Percentiles rank a stretch among this genome's conserved stretches.
Evolutionary conservation across 2,329 filamentous ascomycete species (phyloP).

Genomic region (Cytospora leucostoma): DNA sequence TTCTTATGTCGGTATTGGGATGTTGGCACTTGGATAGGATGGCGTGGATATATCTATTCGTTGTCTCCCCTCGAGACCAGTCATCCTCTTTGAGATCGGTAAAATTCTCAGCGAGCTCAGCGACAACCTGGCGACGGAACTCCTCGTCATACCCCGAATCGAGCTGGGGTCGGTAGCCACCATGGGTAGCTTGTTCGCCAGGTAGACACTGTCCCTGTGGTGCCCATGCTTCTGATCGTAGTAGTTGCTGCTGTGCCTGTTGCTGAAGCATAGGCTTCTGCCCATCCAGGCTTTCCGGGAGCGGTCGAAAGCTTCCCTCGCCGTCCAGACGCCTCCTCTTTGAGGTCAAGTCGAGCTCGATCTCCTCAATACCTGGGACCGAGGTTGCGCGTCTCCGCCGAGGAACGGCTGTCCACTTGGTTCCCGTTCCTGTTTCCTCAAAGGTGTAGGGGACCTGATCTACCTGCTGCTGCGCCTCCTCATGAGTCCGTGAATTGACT

Average conservation of each 20-base stretch:
- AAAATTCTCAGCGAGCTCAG: constrained; percentile 21
- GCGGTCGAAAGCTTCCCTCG: neutral
- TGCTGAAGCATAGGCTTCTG: neutral
- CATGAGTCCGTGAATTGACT: constrained; percentile 1
- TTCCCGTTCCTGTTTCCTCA: constrained; percentile 24
- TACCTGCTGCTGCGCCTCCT: constrained; percentile 4
- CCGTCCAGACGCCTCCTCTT: constrained; percentile 19
- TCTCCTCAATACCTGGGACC: constrained; percentile 22
- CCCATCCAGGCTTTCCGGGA: neutral
- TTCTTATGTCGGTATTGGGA: constrained; percentile 25
- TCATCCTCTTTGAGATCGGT: constrained; percentile 27
- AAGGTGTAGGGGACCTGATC: constrained; percentile 5
- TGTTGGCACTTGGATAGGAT: constrained; percentile 26
- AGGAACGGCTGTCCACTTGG: constrained; percentile 24
- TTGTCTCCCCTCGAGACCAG: constrained; percentile 25
- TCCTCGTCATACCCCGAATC: constrained; percentile 17
- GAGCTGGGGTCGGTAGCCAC: constrained; percentile 8
- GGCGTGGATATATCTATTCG: constrained; percentile 25
- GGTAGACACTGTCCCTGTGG: neutral
- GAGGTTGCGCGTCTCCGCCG: constrained; percentile 25
- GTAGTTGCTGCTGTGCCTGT: neutral
- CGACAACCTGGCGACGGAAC: constrained; percentile 24
- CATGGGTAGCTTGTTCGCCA: neutral
- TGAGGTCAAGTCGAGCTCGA: constrained; percentile 23
- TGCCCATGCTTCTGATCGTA: neutral